phyloP scores from a whole-genome alignment of 441 rosid species.

The Croton laevigatus region DNA sequence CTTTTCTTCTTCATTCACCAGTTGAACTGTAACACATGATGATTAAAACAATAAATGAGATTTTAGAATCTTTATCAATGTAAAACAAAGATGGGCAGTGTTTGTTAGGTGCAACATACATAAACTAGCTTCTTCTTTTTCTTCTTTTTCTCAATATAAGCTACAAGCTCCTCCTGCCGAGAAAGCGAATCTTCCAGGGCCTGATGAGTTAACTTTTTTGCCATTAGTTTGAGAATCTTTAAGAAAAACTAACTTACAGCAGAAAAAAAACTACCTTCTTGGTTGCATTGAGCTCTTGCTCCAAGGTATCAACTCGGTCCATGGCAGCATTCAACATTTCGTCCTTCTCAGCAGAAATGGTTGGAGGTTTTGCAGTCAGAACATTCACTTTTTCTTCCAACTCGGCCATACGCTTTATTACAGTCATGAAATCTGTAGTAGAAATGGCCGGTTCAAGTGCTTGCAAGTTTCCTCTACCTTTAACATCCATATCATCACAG shows the following conservation, averaged over 20 bases:
- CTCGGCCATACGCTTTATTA: conserved; percentile 72
- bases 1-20: conserved; percentile 34
- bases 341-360: conserved; percentile 70
- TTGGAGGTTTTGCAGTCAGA: conserved; percentile 42
- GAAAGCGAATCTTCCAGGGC: conserved; percentile 69
- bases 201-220: conserved; percentile 26
- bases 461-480: conserved; percentile 26
- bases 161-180: conserved; percentile 65
- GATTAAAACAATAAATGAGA: conserved; percentile 17
- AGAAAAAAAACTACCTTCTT: conserved; percentile 50
- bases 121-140: conserved; percentile 78
- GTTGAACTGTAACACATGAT: conserved; percentile 36
- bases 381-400: conserved; percentile 61
- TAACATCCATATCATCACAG: conserved; percentile 31
- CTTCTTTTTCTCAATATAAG: conserved; percentile 79
- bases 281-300: conserved; percentile 69
- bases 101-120: conserved; percentile 13
- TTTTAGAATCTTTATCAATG: background rate
- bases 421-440: conserved; percentile 46
- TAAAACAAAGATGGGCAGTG: conserved; percentile 1
- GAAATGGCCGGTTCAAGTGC: conserved; percentile 35
- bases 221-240: background rate
- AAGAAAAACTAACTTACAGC: background rate
- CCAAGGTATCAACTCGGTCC: conserved; percentile 55
- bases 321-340: conserved; percentile 68